Conservation (phyloP, 768 basidiomycete species). For the Mycena rosella region DNA sequence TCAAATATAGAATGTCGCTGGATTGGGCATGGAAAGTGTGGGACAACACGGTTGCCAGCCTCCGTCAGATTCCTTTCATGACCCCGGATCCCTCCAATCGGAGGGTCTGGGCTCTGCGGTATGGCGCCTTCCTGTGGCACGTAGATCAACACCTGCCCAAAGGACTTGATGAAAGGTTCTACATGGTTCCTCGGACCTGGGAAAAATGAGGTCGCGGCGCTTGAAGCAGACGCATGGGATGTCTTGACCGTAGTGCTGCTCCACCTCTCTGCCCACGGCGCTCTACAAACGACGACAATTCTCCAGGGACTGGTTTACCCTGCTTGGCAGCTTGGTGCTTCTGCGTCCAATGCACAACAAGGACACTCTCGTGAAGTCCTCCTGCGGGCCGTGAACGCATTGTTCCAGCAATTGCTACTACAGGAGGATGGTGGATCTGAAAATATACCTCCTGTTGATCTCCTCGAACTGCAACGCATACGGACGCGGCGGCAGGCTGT, state of each 20-base stretch:
- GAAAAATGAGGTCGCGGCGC: slow-evolving; percentile 69
- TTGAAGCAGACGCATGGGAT: slow-evolving; percentile 76
- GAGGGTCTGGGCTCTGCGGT: slow-evolving; percentile 69
- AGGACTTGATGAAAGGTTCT: slow-evolving; percentile 78
- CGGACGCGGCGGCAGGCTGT: slow-evolving; percentile 77
- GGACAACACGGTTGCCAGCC: slow-evolving; percentile 83
- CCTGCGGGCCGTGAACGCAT: slow-evolving; percentile 70
- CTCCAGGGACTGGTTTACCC: slow-evolving; percentile 83
- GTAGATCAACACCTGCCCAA: slow-evolving; percentile 83
- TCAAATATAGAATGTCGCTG: slow-evolving; percentile 78
- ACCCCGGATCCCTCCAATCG: slow-evolving; percentile 60
- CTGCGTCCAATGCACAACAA: slow-evolving; percentile 50
- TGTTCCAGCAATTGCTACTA: slow-evolving; percentile 74
- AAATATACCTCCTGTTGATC: slow-evolving; percentile 57
- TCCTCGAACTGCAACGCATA: slow-evolving; percentile 77
- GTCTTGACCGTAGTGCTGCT: slow-evolving; percentile 72
- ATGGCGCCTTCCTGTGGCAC: slow-evolving; percentile 77
- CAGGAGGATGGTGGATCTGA: slow-evolving; percentile 59
- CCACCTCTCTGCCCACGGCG: slow-evolving; percentile 74
- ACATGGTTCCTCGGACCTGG: slow-evolving; percentile 81
- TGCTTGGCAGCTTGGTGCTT: slow-evolving; percentile 74
- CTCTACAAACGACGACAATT: slow-evolving; percentile 79
- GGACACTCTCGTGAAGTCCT: slow-evolving; percentile 61
- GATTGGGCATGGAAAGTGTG: slow-evolving; percentile 89
- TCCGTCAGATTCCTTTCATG: slow-evolving; percentile 76